Conservation (phyloP, 768 basidiomycete species). For the Trametes cingulata region DNA sequence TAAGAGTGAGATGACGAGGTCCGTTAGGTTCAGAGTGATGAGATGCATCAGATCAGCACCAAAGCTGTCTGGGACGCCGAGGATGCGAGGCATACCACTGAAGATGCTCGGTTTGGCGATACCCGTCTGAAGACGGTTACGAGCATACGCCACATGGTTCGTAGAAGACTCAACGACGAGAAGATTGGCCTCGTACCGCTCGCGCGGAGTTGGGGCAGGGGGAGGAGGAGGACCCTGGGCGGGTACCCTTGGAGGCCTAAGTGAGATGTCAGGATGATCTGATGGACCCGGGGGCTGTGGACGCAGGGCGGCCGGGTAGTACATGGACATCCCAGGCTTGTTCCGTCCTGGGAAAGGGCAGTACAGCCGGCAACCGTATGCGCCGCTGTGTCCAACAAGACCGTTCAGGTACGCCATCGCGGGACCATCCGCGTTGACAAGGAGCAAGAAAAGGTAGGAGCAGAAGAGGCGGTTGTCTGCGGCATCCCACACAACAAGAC, state of each 20-base stretch:
- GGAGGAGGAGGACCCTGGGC: too few relatives aligned
- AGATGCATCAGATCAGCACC: constrained; percentile 42
- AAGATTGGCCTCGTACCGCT: constrained; percentile 24
- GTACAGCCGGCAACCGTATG: constrained; percentile 37
- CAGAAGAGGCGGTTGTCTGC: neutral
- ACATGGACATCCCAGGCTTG: constrained; percentile 23
- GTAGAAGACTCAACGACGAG: constrained; percentile 14
- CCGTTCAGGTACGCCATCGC: constrained; percentile 33
- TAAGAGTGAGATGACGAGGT: constrained; percentile 36
- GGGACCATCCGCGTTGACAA: constrained; percentile 5
- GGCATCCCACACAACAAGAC: constrained; percentile 33
- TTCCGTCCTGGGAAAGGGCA: constrained; percentile 35
- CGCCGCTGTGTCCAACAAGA: constrained; percentile 36
- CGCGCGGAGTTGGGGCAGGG: too few relatives aligned
- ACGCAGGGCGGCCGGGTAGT: too few relatives aligned
- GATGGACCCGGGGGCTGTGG: too few relatives aligned
- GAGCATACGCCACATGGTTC: constrained; percentile 28
- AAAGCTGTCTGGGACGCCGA: constrained; percentile 34
- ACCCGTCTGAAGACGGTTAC: constrained; percentile 32
- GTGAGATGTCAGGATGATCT: too few relatives aligned
- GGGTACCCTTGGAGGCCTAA: too few relatives aligned
- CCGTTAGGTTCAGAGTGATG: constrained; percentile 37
- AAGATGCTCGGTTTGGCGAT: constrained; percentile 40
- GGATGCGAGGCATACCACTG: constrained; percentile 26
- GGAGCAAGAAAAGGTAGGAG: constrained; percentile 23